A percentile compares a stretch with the other conserved stretches of the same genome.
Conservation (phyloP, 2,329 filamentous ascomycete genomes). For the Exophiala xenobiotica region DNA sequence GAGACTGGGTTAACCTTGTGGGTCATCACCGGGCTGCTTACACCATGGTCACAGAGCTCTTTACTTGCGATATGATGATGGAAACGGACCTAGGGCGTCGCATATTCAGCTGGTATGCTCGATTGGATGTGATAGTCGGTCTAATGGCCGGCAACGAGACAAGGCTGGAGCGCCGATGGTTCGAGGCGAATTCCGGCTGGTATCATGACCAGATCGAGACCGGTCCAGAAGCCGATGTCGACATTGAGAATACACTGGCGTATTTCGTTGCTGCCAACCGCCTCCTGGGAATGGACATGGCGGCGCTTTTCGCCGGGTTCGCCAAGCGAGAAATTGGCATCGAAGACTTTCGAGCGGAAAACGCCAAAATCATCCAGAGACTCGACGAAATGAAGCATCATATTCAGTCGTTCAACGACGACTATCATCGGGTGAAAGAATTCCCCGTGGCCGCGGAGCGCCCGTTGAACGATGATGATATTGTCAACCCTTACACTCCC, state of each 20-base stretch:
- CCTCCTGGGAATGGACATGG: slow-evolving; percentile 76
- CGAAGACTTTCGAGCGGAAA: slow-evolving; percentile 65
- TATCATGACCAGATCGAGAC: slow-evolving; percentile 59
- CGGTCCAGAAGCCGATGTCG: slow-evolving; percentile 52
- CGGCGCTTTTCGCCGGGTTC: slow-evolving; percentile 70
- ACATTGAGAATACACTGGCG: slow-evolving; percentile 66
- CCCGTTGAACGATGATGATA: slow-evolving; percentile 59
- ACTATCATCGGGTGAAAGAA: slow-evolving; percentile 61
- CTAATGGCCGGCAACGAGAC: slow-evolving; percentile 78
- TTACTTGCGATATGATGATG: slow-evolving; percentile 72
- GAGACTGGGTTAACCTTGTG: slow-evolving; percentile 91
- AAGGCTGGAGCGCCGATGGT: slow-evolving; percentile 76
- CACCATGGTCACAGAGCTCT: slow-evolving; percentile 74
- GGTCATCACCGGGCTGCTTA: slow-evolving; percentile 89
- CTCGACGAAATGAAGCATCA: slow-evolving; percentile 45
- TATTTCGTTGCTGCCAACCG: slow-evolving; percentile 65
- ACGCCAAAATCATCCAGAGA: slow-evolving; percentile 52
- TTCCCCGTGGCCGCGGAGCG: slow-evolving; percentile 53
- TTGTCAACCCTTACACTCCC: slow-evolving; percentile 71
- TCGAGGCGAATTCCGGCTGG: slow-evolving; percentile 62
- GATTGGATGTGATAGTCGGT: slow-evolving; percentile 82
- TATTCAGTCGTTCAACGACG: slow-evolving; percentile 64
- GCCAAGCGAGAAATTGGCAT: slow-evolving; percentile 58
- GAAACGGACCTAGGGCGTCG: slow-evolving; percentile 69
- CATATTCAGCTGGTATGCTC: slow-evolving; percentile 82